Conservation (phyloP, 169 alveolate genomes). For the Amoebophrya sp. region DNA sequence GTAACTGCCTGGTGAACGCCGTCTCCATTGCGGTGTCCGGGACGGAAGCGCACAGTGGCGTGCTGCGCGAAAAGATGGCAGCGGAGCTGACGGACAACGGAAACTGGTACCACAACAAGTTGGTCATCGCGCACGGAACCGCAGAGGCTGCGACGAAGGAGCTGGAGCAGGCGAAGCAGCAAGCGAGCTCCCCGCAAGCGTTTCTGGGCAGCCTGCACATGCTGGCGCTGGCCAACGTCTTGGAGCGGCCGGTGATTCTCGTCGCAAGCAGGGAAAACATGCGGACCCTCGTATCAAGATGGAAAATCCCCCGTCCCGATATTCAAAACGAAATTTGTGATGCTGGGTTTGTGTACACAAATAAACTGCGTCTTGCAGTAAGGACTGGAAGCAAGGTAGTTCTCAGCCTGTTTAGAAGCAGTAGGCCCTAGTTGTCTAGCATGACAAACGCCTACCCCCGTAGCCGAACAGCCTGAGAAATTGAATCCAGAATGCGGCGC, state of each 20-base stretch:
- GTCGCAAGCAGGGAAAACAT: background rate
- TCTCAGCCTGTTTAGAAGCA: too few relatives aligned
- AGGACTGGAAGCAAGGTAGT: too few relatives aligned
- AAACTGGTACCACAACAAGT: background rate
- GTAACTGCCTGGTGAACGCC: slow-evolving; percentile 5
- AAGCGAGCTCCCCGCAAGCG: background rate
- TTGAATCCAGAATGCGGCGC: too few relatives aligned
- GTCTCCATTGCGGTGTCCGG: background rate
- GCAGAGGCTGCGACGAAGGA: background rate
- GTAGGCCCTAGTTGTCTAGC: too few relatives aligned
- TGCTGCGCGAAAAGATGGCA: background rate
- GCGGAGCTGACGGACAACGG: background rate
- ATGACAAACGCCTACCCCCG: too few relatives aligned
- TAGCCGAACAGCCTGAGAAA: too few relatives aligned
- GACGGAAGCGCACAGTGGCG: background rate
- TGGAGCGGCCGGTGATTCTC: background rate
- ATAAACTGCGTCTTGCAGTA: too few relatives aligned
- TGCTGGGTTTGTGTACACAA: too few relatives aligned
- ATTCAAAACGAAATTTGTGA: too few relatives aligned
- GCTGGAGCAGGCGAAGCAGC: background rate
- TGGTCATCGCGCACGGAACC: background rate
- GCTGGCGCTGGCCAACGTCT: background rate
- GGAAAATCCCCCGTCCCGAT: too few relatives aligned
- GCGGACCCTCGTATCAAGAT: background rate
- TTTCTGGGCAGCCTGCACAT: background rate